Percentiles rank a stretch among this genome's conserved stretches.
These are phyloP conservation scores for Saccharomycopsis javanensis DNA, from an alignment of 805 yeast species.

Conservation along the genomic window DNA sequence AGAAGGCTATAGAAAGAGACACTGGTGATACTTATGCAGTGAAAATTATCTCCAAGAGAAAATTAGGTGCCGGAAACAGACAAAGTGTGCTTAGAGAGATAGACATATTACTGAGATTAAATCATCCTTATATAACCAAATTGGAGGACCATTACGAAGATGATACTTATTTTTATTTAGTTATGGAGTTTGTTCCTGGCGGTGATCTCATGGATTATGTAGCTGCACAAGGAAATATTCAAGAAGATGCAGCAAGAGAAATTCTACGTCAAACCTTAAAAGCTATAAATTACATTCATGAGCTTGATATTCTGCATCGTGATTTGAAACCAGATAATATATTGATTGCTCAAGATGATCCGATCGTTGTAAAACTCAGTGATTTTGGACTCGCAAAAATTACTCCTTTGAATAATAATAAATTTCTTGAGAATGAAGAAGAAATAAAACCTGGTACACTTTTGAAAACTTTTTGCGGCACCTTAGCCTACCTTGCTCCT, in stretches of 20 bases:
- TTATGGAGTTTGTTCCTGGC: slow-evolving; percentile 93
- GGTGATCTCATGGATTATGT: slow-evolving; percentile 98
- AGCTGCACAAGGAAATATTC: slow-evolving; percentile 83
- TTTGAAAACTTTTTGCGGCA: slow-evolving; percentile 96
- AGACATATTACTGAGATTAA: slow-evolving; percentile 62
- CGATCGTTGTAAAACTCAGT: slow-evolving; percentile 83
- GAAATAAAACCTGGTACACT: slow-evolving; percentile 59
- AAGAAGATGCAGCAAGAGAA: slow-evolving; percentile 83
- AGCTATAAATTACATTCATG: slow-evolving; percentile 83
- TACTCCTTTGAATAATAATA: not conserved
- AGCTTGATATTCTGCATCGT: slow-evolving; percentile 86
- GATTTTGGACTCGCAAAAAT: slow-evolving; percentile 96
- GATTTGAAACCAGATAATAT: slow-evolving; percentile 96
- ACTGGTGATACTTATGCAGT: slow-evolving; percentile 86
- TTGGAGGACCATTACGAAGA: slow-evolving; percentile 84
- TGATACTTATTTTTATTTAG: slow-evolving; percentile 65
- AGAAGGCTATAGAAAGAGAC: slow-evolving; percentile 76
- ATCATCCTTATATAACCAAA: slow-evolving; percentile 79
- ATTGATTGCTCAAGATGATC: slow-evolving; percentile 81
- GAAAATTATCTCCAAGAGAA: slow-evolving; percentile 76
- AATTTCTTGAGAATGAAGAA: not conserved
- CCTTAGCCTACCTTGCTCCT: slow-evolving; percentile 94
- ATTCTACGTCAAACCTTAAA: slow-evolving; percentile 74
- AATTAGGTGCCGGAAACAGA: slow-evolving; percentile 63
- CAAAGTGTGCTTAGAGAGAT: slow-evolving; percentile 83